Evolutionary conservation across 495 filamentous ascomycete genomes (phyloP).

Genomic region (Aspergillus olivimuriae): DNA sequence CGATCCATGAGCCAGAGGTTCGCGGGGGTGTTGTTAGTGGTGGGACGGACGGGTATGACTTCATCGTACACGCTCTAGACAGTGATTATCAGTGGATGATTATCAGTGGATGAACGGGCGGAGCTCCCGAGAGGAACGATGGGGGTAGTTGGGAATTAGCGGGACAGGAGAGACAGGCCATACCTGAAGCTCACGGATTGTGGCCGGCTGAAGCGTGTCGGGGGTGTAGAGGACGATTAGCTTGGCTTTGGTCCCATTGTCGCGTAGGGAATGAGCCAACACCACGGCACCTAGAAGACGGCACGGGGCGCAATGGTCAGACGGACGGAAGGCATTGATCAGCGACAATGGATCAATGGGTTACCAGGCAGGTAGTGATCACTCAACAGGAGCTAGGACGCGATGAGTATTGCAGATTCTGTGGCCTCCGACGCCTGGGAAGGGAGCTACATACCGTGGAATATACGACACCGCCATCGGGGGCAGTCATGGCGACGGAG

Average conservation of each 20-base stretch:
- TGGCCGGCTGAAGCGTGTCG: slow-evolving; percentile 63
- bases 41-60: slow-evolving; percentile 73
- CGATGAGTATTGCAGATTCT: slow-evolving; percentile 23
- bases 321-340: slow-evolving; percentile 9
- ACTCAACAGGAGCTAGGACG: slow-evolving; percentile 71
- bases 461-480: slow-evolving; percentile 41
- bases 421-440: too few relatives aligned
- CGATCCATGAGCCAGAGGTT: slow-evolving; percentile 92
- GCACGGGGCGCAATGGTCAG: slow-evolving; percentile 21
- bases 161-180: slow-evolving; percentile 4
- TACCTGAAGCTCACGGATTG: slow-evolving; percentile 75
- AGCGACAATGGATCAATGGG: neutral
- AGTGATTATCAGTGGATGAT: slow-evolving; percentile 5
- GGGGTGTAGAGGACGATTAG: slow-evolving; percentile 77
- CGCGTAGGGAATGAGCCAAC: slow-evolving; percentile 88
- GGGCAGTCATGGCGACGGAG: slow-evolving; percentile 21
- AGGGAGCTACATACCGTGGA: slow-evolving; percentile 50
- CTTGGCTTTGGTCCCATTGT: slow-evolving; percentile 81
- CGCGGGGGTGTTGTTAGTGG: slow-evolving; percentile 67
- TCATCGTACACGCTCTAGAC: slow-evolving; percentile 77
- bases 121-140: too few relatives aligned
- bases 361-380: slow-evolving; percentile 87
- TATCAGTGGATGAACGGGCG: too few relatives aligned
- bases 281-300: slow-evolving; percentile 72
- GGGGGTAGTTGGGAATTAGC: neutral